Evolutionary conservation across 169 alveolate genomes (phyloP).

Genomic region (Eimeria acervulina): DNA sequence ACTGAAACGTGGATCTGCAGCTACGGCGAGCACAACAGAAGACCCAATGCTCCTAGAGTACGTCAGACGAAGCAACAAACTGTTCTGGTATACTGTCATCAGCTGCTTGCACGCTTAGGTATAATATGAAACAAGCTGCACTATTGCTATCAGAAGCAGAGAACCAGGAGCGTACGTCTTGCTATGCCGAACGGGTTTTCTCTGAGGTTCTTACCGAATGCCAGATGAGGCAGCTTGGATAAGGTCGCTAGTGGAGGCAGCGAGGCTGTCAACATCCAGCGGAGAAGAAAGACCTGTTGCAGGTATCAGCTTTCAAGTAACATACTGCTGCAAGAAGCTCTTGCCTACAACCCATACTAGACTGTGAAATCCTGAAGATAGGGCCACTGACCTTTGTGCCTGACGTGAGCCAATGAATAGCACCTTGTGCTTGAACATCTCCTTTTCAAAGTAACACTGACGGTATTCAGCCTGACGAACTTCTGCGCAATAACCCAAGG

Average conservation of each 20-base stretch:
- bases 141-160: conserved; percentile 75
- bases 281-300: conserved; percentile 71
- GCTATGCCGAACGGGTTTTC: neutral
- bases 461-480: conserved; percentile 76
- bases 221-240: conserved; percentile 77
- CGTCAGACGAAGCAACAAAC: neutral
- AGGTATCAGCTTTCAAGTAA: neutral
- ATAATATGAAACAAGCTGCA: conserved; percentile 71
- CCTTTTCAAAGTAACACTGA: neutral
- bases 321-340: neutral
- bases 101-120: conserved; percentile 42
- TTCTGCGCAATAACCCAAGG: conserved; percentile 65
- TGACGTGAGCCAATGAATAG: conserved; percentile 80
- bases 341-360: neutral
- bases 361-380: conserved; percentile 87
- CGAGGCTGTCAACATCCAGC: conserved; percentile 33
- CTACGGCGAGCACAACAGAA: neutral
- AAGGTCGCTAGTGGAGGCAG: conserved; percentile 69
- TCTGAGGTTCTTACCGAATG: neutral
- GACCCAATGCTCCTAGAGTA: neutral
- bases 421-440: neutral
- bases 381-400: conserved; percentile 88
- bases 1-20: neutral
- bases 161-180: conserved; percentile 59
- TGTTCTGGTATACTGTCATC: neutral